These are phyloP conservation scores for Rhododendron kiyosumense DNA, from an alignment of 148 eudicot species.

Conservation along the genomic window DNA sequence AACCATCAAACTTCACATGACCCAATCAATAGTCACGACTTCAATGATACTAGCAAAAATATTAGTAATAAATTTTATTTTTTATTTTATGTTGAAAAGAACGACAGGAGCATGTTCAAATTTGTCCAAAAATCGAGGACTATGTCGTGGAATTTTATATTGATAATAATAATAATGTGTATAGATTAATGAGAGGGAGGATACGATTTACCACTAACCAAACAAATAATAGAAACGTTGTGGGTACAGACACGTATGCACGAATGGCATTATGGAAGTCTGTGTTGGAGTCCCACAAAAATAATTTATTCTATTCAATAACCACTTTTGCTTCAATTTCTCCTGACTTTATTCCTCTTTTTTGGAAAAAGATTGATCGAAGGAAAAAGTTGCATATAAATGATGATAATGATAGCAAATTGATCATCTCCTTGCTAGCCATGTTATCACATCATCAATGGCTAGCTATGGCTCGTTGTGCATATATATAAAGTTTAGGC, in stretches of 20 bases:
- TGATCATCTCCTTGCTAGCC: neutral
- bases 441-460: neutral
- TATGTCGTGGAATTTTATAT: neutral
- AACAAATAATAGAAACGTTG: neutral
- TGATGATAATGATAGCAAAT: neutral
- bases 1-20: conserved; percentile 6
- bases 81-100: neutral
- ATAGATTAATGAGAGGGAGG: neutral
- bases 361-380: neutral
- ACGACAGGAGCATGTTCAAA: neutral
- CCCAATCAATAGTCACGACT: neutral
- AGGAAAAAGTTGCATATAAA: neutral
- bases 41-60: neutral
- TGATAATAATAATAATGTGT: neutral
- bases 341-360: neutral
- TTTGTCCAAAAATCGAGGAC: neutral
- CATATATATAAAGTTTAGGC: neutral
- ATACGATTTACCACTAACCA: neutral
- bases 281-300: too few species aligned
- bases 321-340: neutral
- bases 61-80: too few species aligned
- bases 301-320: too few species aligned
- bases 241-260: too few species aligned
- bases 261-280: too few species aligned
- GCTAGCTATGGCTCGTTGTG: neutral